phyloP scores from a whole-genome alignment of 2,329 filamentous ascomycete genomes.

The Leptographium galeiforme region DNA sequence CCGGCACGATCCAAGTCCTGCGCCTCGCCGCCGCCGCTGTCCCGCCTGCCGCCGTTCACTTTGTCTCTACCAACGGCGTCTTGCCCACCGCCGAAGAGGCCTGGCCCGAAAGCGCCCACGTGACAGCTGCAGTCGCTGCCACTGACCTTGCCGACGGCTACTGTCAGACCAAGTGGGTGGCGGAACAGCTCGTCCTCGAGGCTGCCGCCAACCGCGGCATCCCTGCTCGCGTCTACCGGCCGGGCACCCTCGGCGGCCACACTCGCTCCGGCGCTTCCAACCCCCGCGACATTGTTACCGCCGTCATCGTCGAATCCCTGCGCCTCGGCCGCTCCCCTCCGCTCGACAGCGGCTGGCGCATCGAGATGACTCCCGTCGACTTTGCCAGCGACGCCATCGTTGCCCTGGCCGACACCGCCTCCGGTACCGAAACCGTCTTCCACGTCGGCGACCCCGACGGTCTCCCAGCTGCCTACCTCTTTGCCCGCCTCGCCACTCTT shows the following conservation, averaged over 20 bases:
- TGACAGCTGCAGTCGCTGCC: constrained; percentile 53
- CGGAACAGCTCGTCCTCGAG: constrained; percentile 60
- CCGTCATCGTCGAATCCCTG: constrained; percentile 63
- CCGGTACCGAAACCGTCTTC: constrained; percentile 51
- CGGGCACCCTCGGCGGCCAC: constrained; percentile 68
- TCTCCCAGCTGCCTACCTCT: constrained; percentile 51
- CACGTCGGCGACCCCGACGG: constrained; percentile 64
- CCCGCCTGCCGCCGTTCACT: constrained; percentile 48
- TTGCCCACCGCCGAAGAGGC: constrained; percentile 56
- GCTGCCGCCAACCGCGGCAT: constrained; percentile 50
- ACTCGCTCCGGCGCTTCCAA: constrained; percentile 63
- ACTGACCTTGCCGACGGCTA: constrained; percentile 57
- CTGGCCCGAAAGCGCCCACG: constrained; percentile 57
- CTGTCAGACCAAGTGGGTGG: constrained; percentile 71
- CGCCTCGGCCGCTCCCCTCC: constrained; percentile 40
- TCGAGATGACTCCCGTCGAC: constrained; percentile 76
- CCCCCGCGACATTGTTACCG: constrained; percentile 64
- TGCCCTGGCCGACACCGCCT: constrained; percentile 39
- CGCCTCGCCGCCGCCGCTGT: constrained; percentile 52
- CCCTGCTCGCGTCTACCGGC: constrained; percentile 57
- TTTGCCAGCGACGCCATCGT: constrained; percentile 65
- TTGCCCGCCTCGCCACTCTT: constrained; percentile 48
- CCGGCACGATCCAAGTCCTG: constrained; percentile 64
- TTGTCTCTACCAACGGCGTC: constrained; percentile 70
- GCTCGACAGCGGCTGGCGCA: constrained; percentile 61